Evolutionary conservation across 2,329 filamentous ascomycete species (phyloP).

Genomic region (Catunica adiposa): DNA sequence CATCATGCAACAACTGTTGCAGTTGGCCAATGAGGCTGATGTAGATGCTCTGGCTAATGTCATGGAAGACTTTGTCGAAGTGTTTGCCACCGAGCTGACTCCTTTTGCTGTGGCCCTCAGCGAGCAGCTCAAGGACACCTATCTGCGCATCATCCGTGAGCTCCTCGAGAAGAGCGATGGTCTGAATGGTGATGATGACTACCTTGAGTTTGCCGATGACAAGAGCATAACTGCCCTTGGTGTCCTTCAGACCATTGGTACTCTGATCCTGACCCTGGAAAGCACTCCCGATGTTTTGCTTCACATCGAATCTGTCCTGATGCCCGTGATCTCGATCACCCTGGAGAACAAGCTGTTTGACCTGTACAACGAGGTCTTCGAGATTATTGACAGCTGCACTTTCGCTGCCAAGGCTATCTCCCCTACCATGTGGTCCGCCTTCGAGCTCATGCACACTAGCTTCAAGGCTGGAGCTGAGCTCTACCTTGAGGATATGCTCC

Average conservation of each 20-base stretch:
- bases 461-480: slow-evolving; percentile 96
- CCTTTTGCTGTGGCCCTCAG: slow-evolving; percentile 93
- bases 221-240: slow-evolving; percentile 96
- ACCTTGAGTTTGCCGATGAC: slow-evolving; percentile 86
- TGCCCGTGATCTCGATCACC: slow-evolving; percentile 92
- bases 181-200: slow-evolving; percentile 61
- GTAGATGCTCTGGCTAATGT: slow-evolving; percentile 95
- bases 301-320: slow-evolving; percentile 86
- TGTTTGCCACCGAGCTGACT: slow-evolving; percentile 91
- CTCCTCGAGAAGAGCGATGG: slow-evolving; percentile 75
- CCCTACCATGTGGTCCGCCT: slow-evolving; percentile 94
- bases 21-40: slow-evolving; percentile 93
- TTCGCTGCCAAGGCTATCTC: slow-evolving; percentile 95
- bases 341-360: slow-evolving; percentile 97
- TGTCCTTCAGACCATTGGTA: slow-evolving; percentile 93
- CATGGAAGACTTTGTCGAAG: slow-evolving; percentile 99
- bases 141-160: slow-evolving; percentile 82
- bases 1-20: slow-evolving; percentile 97
- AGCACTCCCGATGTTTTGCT: slow-evolving; percentile 90
- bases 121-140: slow-evolving; percentile 90
- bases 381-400: slow-evolving; percentile 98
- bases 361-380: slow-evolving; percentile 94
- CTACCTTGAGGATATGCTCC: slow-evolving; percentile 97
- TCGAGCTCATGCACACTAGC: slow-evolving; percentile 87
- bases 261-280: slow-evolving; percentile 87